Conservation (phyloP, 768 basidiomycete genomes). For the Saitozyma sp. region DNA sequence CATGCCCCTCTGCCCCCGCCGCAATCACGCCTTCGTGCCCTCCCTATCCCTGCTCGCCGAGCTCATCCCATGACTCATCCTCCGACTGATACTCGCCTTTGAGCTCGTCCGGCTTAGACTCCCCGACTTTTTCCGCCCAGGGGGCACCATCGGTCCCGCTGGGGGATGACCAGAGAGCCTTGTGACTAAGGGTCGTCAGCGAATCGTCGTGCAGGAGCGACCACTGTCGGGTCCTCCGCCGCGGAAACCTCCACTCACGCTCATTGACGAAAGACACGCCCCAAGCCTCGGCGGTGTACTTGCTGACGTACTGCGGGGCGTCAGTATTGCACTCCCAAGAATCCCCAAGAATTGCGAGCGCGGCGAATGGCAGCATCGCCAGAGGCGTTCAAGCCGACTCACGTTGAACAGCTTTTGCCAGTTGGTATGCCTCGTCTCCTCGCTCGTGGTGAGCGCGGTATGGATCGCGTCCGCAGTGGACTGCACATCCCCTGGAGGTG, state of each 20-base stretch:
- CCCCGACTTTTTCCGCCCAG: constrained; percentile 33
- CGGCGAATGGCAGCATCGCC: too few species aligned
- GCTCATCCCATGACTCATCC: too few species aligned
- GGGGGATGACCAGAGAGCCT: constrained; percentile 34
- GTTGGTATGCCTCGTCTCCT: constrained; percentile 80
- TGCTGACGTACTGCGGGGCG: constrained; percentile 46
- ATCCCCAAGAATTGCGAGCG: not conserved
- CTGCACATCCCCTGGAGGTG: constrained; percentile 76
- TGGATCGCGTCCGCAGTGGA: constrained; percentile 97
- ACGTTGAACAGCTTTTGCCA: constrained; percentile 90
- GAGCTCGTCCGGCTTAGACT: constrained; percentile 30
- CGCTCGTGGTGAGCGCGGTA: constrained; percentile 86
- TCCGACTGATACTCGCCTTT: too few species aligned
- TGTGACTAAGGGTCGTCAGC: constrained; percentile 23
- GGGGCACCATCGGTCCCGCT: constrained; percentile 24
- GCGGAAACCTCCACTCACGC: constrained; percentile 23
- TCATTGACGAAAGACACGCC: constrained; percentile 51
- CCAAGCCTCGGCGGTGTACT: constrained; percentile 52
- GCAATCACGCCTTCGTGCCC: too few species aligned
- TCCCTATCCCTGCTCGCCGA: too few species aligned
- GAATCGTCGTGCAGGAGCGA: not conserved
- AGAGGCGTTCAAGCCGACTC: constrained; percentile 23
- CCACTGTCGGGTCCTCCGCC: not conserved
- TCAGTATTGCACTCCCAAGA: not conserved
- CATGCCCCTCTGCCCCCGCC: too few species aligned